These are phyloP conservation scores for Trichophyton rubrum DNA, from an alignment of 2,329 filamentous ascomycete species.

Conservation along the genomic window DNA sequence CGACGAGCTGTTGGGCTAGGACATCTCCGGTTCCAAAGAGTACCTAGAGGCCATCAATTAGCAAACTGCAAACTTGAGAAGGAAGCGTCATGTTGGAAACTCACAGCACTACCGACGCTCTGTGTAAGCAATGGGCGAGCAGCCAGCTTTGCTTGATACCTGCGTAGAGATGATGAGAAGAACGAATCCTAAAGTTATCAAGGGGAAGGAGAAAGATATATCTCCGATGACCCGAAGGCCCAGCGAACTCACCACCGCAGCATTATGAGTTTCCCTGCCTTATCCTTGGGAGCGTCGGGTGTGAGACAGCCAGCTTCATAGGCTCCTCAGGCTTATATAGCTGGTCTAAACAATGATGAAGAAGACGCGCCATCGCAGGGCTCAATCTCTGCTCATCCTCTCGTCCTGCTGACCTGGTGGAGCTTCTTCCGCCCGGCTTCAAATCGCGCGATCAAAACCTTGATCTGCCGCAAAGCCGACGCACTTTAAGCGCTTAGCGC, in stretches of 20 bases:
- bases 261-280: slow-evolving; percentile 20
- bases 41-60: slow-evolving; percentile 36
- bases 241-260: slow-evolving; percentile 29
- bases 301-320: neutral
- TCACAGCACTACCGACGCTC: slow-evolving; percentile 68
- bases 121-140: slow-evolving; percentile 78
- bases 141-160: slow-evolving; percentile 79
- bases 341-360: neutral
- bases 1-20: slow-evolving; percentile 81
- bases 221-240: neutral
- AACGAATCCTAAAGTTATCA: neutral
- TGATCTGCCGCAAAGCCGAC: neutral
- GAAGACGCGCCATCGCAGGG: neutral
- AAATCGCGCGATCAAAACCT: neutral
- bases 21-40: slow-evolving; percentile 88
- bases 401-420: neutral
- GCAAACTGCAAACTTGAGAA: neutral
- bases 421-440: neutral
- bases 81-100: slow-evolving; percentile 9
- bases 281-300: neutral
- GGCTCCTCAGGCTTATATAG: neutral
- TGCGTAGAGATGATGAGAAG: slow-evolving; percentile 18
- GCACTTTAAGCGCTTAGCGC: neutral
- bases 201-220: neutral
- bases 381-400: neutral